Conservation (phyloP, 345 rosid genomes). For the Salix koriyanagi region DNA sequence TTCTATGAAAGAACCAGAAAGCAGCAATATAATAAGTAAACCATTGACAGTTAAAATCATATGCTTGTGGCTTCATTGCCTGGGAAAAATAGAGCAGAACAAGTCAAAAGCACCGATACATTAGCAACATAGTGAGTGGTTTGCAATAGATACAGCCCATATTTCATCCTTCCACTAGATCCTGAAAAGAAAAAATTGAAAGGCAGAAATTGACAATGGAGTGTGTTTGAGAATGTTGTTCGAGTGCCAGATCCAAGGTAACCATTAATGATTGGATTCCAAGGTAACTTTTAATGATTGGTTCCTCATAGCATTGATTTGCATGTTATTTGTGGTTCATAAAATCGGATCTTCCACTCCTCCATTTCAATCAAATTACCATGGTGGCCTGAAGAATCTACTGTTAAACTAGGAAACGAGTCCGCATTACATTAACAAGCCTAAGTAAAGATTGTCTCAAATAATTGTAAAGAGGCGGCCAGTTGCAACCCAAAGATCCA, state of each 20-base stretch:
- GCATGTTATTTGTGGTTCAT: neutral
- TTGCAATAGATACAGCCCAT: neutral
- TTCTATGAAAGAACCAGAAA: constrained; percentile 43
- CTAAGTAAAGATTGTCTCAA: neutral
- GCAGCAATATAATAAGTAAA: neutral
- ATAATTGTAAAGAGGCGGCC: neutral
- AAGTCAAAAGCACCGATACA: neutral
- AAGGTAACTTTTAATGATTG: no score
- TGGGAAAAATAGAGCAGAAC: neutral
- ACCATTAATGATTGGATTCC: no score
- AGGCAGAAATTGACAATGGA: neutral
- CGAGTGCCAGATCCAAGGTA: no score
- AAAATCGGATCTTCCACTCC: neutral
- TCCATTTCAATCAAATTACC: neutral
- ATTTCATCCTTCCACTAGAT: neutral
- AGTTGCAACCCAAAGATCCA: neutral
- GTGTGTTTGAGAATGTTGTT: neutral
- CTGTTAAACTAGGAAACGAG: neutral
- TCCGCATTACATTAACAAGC: neutral
- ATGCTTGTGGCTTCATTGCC: neutral
- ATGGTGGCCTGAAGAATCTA: neutral
- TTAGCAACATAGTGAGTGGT: neutral
- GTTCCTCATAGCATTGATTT: no score
- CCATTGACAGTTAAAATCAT: neutral
- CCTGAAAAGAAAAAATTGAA: neutral